These are phyloP conservation scores for Scheffersomyces lignicola DNA, from an alignment of 1,139 yeast species.

Conservation along the genomic window DNA sequence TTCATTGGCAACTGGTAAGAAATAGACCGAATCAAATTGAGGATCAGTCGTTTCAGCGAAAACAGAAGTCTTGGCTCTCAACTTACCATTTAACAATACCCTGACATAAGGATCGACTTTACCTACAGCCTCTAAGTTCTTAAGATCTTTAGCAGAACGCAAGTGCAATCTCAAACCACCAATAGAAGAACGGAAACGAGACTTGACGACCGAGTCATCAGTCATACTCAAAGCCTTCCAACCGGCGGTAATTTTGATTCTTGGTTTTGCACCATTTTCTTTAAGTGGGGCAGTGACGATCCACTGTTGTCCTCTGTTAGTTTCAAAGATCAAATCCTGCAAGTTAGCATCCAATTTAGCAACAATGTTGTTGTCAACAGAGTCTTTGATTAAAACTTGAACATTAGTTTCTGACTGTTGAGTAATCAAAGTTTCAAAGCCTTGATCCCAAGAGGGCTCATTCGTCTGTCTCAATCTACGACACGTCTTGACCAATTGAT, in stretches of 20 bases:
- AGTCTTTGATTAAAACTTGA: conserved; percentile 58
- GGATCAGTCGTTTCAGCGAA: conserved; percentile 61
- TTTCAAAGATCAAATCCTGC: conserved; percentile 53
- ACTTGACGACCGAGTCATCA: conserved; percentile 45
- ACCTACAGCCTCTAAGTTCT: conserved; percentile 65
- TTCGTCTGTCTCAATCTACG: conserved; percentile 66
- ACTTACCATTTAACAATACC: conserved; percentile 56
- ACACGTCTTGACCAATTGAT: conserved; percentile 51
- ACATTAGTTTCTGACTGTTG: conserved; percentile 58
- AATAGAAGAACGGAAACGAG: conserved; percentile 54
- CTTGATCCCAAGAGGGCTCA: conserved; percentile 71
- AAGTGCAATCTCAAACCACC: conserved; percentile 66
- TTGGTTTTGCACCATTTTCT: conserved; percentile 41
- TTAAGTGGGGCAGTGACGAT: conserved; percentile 43
- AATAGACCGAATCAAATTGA: conserved; percentile 55
- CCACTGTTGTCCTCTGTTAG: conserved; percentile 54
- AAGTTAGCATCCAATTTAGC: conserved; percentile 57
- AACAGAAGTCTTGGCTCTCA: conserved; percentile 55
- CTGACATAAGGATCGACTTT: conserved; percentile 73
- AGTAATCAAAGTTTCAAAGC: conserved; percentile 59
- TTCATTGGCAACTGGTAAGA: conserved; percentile 61
- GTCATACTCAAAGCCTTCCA: conserved; percentile 75
- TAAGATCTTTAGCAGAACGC: conserved; percentile 52
- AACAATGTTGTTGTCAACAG: conserved; percentile 46
- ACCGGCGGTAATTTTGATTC: conserved; percentile 50